Base-by-base conservation (phyloP, 2,329 filamentous ascomycete genomes). In the Pseudocercospora fuligena region DNA sequence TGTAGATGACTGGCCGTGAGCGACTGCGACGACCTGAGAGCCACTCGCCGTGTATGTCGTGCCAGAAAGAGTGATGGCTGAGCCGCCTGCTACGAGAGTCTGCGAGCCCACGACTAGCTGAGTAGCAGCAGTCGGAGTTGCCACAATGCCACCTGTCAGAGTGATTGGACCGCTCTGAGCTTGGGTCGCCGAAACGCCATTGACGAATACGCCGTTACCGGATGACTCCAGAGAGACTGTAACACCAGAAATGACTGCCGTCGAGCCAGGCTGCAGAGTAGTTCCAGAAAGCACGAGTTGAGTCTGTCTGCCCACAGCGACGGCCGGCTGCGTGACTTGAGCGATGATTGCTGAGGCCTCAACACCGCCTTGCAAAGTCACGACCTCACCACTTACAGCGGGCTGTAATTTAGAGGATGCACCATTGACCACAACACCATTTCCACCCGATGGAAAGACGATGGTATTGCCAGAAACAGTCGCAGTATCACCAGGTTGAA, bases 41-140 rank as follows among this genome's bases (percentile, higher is more conserved):
- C 63, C 66, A 27, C 60, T 63, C 21, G 63, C 47, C 1, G 62
- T 65, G 58, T 67, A 69, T 11, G 66, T 69, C 25, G 67, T 69
- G 19, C 64, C 67, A 2, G 64, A 56, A 5, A 69, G 47, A 2
- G 64, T 64, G 11, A 69, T 40, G 6, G 64, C 64, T 40, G 60
- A 25, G 14, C 64, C 61, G 21, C 64, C 58, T 59, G 79, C 5
- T 72, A 53, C 7, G 2, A 69, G 54, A 3, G 66, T 69, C 21
- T 63, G 60, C 0, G 63, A 58, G 4, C 56, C 66, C 9, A 68
- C 31, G 1, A 68, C 53, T 5, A 66, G 36, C n/a, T 63, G 29
- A 23, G 66, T 31, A 5, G 54, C 63, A 21, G 49, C 27, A 27
- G 57, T 69, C 2, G 63, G 66, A 3, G 64, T 69, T 23, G 66